These are phyloP conservation scores for Aeschynomene evenia DNA, from an alignment of 306 rosid species.

Conservation along the genomic window DNA sequence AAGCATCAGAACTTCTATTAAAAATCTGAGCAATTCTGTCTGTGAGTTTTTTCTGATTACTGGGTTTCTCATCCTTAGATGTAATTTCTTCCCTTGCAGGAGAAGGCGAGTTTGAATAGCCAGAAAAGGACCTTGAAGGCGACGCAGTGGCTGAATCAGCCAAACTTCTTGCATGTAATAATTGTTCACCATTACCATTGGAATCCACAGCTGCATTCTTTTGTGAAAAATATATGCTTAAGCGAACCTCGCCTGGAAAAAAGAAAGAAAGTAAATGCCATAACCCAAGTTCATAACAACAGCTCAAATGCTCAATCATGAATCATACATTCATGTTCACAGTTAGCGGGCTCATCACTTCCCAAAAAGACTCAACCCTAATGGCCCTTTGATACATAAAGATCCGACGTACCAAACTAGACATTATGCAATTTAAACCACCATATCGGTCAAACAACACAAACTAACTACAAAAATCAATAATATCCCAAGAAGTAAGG, in stretches of 20 bases:
- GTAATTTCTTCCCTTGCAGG: conserved; percentile 53
- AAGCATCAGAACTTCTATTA: conserved; percentile 55
- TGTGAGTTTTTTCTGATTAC: conserved; percentile 59
- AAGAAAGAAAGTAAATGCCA: conserved; percentile 11
- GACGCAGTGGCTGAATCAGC: conserved; percentile 21
- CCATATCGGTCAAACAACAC: neutral
- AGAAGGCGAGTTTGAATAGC: conserved; percentile 48
- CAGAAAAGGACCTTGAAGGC: conserved; percentile 37
- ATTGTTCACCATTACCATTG: conserved; percentile 31
- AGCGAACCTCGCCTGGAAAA: conserved; percentile 79
- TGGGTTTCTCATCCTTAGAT: conserved; percentile 63
- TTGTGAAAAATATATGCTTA: conserved; percentile 48
- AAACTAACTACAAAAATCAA: conserved; percentile 11
- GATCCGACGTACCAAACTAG: neutral
- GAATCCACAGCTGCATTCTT: conserved; percentile 49
- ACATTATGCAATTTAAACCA: conserved; percentile 23
- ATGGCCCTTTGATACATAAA: conserved; percentile 14
- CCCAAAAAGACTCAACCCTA: neutral
- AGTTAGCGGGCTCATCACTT: conserved; percentile 8
- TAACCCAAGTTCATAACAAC: conserved; percentile 9
- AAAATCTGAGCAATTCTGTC: conserved; percentile 79
- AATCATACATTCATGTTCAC: neutral
- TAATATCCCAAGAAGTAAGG: conserved; percentile 5
- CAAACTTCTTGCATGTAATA: conserved; percentile 27
- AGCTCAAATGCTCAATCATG: conserved; percentile 1